A percentile compares a stretch with the other conserved stretches of the same genome.
Conservation (phyloP, 148 eudicot genomes). For the Vaccinium corymbosum region DNA sequence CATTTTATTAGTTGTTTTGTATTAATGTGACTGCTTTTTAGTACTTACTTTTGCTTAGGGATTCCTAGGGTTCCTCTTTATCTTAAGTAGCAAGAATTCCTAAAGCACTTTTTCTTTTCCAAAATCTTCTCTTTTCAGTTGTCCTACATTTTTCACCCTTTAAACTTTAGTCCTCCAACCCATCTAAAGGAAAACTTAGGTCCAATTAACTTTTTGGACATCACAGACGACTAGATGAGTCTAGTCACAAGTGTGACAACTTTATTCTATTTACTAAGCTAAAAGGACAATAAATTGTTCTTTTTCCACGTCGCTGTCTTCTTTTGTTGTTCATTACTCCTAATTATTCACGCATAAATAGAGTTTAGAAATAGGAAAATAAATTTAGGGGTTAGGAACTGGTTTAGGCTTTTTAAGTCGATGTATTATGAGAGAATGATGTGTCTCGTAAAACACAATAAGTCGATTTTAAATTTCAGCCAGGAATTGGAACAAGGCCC, state of each 20-base stretch:
- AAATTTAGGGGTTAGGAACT: not conserved
- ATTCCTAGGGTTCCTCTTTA: not conserved
- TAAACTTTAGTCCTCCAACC: not conserved
- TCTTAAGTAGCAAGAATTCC: not conserved
- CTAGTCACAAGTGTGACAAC: not conserved
- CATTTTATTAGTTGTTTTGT: too few species aligned
- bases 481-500: too few species aligned
- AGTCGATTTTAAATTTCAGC: too few species aligned
- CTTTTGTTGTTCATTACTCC: not conserved
- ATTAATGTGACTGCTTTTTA: too few species aligned
- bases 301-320: not conserved
- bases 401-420: too few species aligned
- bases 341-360: too few species aligned
- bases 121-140: not conserved
- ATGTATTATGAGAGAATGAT: too few species aligned
- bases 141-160: not conserved
- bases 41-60: not conserved
- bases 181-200: too few species aligned
- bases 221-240: not conserved
- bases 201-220: not conserved
- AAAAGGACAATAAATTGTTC: not conserved
- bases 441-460: too few species aligned
- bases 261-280: not conserved
- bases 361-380: not conserved
- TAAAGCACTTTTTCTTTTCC: not conserved